These are phyloP conservation scores for Hydrangea macrophylla DNA, from an alignment of 148 eudicot species.

Conservation along the genomic window DNA sequence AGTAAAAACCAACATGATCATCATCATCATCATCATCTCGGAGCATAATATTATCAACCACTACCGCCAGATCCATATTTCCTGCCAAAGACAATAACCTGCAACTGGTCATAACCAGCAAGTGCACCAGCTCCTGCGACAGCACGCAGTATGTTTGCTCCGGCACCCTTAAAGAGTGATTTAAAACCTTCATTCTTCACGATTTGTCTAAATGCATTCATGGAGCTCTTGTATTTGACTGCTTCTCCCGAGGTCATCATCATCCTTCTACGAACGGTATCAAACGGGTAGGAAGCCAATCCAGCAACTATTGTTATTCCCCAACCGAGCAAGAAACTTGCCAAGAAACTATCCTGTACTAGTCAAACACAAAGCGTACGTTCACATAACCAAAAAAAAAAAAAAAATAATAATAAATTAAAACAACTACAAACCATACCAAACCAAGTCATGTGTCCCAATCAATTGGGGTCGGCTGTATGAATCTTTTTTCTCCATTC, in stretches of 20 bases:
- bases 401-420: too few relatives aligned
- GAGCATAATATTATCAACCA: slow-evolving; percentile 17
- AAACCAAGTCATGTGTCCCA: too few relatives aligned
- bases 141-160: slow-evolving; percentile 67
- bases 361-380: slow-evolving; percentile 5
- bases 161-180: slow-evolving; percentile 71
- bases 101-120: slow-evolving; percentile 69
- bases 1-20: not conserved
- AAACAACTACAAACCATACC: too few relatives aligned
- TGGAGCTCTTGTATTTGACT: slow-evolving; percentile 62
- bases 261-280: slow-evolving; percentile 70
- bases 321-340: slow-evolving; percentile 73
- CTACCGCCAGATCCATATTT: slow-evolving; percentile 69
- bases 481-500: too few relatives aligned
- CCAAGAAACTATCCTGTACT: slow-evolving; percentile 67
- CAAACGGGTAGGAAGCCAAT: slow-evolving; percentile 60
- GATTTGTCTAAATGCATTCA: slow-evolving; percentile 56
- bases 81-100: slow-evolving; percentile 54
- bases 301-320: slow-evolving; percentile 64
- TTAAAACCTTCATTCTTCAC: slow-evolving; percentile 56
- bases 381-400: too few relatives aligned
- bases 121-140: slow-evolving; percentile 73
- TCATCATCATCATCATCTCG: slow-evolving; percentile 22
- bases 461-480: too few relatives aligned
- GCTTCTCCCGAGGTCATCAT: slow-evolving; percentile 80